Base-by-base conservation (phyloP, 2,329 filamentous ascomycete species). In the Domatiomyces catenatus region DNA sequence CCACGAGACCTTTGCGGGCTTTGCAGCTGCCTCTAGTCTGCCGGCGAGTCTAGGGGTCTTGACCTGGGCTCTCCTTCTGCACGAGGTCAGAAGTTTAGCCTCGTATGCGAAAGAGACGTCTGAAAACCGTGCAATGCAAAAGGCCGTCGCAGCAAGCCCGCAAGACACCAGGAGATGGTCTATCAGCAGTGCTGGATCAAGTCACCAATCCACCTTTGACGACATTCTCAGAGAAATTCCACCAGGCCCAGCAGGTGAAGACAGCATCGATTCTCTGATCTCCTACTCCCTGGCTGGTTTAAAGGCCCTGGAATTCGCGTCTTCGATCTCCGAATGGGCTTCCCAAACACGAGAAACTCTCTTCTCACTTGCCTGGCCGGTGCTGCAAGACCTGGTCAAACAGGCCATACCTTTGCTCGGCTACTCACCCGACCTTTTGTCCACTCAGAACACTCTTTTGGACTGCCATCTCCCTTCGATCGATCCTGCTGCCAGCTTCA, bases 21-120 rank as follows among this genome's bases (percentile, higher is more conserved):
- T 80, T 6, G 75, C 79, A 10, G 72, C 72, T 24, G 62, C 67
- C 18, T 75, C 75, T 15, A 71, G 77, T n/a, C 70, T 73, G 39
- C 77, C 78, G 36, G 84, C 84, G 18, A 80, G 78, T 50, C 86
- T 86, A 1, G 79, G 85, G 17, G 75, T 86, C 18, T 84, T 93
- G 57, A 79, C 84, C 2, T 96, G 89, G 89, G 80, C 82, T 3
- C 71, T 90, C 46, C 76, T 94, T 22, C 71, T 89, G 8, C 77
- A 84, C 60, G 74, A 76, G 22, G 79, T 92, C 69, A 78, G 79
- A 57, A 69, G 78, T 43, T 76, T 77, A 10, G 83, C 80, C 56
- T 73, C 77, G 51, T 72, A 72, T 48, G 72, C 81, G 45, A 78
- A 77, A 42, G 80, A 84, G 61, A 61, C 58, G n/a, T 64, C 69